Conservation (phyloP, 805 yeast species). For the Teunomyces pallodes region DNA sequence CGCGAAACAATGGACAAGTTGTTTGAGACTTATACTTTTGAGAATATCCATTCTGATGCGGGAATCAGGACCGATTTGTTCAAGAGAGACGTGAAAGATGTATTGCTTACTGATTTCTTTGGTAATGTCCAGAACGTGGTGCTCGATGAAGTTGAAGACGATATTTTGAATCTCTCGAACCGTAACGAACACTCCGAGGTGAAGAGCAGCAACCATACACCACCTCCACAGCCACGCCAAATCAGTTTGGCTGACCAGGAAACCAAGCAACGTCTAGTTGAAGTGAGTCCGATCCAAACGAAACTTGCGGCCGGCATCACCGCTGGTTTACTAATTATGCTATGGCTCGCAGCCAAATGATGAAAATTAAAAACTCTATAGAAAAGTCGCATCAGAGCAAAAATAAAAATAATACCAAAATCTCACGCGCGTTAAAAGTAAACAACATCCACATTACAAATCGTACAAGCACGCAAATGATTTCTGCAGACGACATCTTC, state of each 20-base stretch:
- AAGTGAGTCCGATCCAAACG: slow-evolving; percentile 1
- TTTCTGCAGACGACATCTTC: slow-evolving; percentile 18
- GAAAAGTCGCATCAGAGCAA: neutral
- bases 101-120: slow-evolving; percentile 85
- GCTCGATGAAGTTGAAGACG: slow-evolving; percentile 55
- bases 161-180: slow-evolving; percentile 36
- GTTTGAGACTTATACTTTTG: slow-evolving; percentile 80
- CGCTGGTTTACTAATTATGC: slow-evolving; percentile 15
- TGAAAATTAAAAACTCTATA: neutral
- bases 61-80: slow-evolving; percentile 88
- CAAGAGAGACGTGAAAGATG: slow-evolving; percentile 62
- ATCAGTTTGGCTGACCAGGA: neutral
- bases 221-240: neutral
- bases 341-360: slow-evolving; percentile 21
- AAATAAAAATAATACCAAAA: neutral
- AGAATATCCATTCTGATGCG: slow-evolving; percentile 83
- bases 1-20: slow-evolving; percentile 75
- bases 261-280: neutral
- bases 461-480: neutral
- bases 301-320: slow-evolving; percentile 15
- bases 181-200: slow-evolving; percentile 25
- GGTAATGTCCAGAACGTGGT: slow-evolving; percentile 86
- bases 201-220: neutral
- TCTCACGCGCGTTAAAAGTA: slow-evolving; percentile 2
- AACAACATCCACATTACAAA: neutral